Evolutionary conservation across 2,329 filamentous ascomycete species (phyloP), one percentile per base, ranked within the genome.

Genomic region (Colletotrichum acutatum): DNA sequence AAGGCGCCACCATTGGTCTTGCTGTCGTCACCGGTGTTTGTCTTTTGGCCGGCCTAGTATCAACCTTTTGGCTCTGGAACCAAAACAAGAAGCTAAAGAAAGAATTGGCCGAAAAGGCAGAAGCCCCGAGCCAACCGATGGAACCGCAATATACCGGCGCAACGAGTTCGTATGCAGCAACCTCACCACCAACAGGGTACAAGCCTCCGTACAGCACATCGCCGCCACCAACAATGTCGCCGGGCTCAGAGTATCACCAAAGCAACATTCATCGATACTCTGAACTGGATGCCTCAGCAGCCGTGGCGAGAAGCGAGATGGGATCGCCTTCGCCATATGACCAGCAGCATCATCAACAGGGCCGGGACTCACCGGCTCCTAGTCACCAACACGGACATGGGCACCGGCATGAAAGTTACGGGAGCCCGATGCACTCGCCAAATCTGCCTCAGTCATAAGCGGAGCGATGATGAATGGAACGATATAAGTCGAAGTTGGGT

Each of bases 1-100:
- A 74, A 71, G 75, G 63, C 65, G 77, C 77, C 16, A 78, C 77
- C 57, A 80, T 79, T 16, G 78, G 74, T 12, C 74, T 78, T 60
- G 78, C 74, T 24, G 77, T 74, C 30, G 75, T 73, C 16, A 30
- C 77, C 22, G 78, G 78, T 32, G 68, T 77, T 9, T 63, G 72
- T 22, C 26, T 77, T 3, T 28, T 78, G 28, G 70, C 68, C 1
- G 69, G 74, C 5, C 53, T 75, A 11, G 60, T 72, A 26, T 68
- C 69, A 9, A 74, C 76, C 4, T 14, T 75, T 1, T 78, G 75
- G 74, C 59, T 80, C 9, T 63, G 66, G 64, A 67, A 65, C 28
- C 74, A 76, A 65, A 78, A 78, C 68, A 76, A 74, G 59, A 46
- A 58, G 0, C 76, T 78, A 1, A 71, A 76, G 59, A 58, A 49